Percentiles rank a stretch among this genome's conserved stretches.
Conservation (phyloP, 768 basidiomycete genomes). For the Termitomyces sp. region DNA sequence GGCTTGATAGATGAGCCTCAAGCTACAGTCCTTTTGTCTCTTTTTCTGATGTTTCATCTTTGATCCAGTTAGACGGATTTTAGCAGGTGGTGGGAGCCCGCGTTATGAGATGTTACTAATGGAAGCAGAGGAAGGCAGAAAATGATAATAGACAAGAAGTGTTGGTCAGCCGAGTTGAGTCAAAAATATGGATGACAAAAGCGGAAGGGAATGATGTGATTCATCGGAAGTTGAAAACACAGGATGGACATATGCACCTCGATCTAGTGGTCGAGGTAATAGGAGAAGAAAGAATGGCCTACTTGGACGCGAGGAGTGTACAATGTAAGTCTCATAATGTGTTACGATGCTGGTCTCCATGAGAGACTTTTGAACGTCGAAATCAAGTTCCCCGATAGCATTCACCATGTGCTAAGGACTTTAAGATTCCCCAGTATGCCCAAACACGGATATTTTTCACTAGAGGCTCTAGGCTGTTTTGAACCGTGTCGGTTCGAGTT, state of each 20-base stretch:
- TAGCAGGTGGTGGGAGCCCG: neutral
- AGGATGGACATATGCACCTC: neutral
- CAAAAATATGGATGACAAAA: constrained; percentile 3
- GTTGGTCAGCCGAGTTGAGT: neutral
- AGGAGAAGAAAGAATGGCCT: neutral
- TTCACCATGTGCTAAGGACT: constrained; percentile 1
- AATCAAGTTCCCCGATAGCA: constrained; percentile 4
- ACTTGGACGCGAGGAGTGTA: constrained; percentile 2
- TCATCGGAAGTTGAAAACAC: neutral
- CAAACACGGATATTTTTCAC: neutral
- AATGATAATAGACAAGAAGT: constrained; percentile 3
- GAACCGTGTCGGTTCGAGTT: neutral
- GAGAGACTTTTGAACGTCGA: neutral
- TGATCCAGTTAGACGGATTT: neutral
- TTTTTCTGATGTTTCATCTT: neutral
- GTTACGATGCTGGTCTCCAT: constrained; percentile 5
- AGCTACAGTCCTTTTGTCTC: no score
- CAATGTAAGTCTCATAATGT: constrained; percentile 4
- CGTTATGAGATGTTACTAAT: neutral
- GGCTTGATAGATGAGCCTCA: neutral
- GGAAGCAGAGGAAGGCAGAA: constrained; percentile 3
- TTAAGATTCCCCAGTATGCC: constrained; percentile 6
- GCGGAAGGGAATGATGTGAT: constrained; percentile 1
- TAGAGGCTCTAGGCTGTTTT: constrained; percentile 1
- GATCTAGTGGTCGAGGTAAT: constrained; percentile 2